A percentile compares a stretch with the other conserved stretches of the same genome.
These are phyloP conservation scores for Nitzschia palea DNA, from an alignment of 108 stramenopile species.

Conservation along the genomic window DNA sequence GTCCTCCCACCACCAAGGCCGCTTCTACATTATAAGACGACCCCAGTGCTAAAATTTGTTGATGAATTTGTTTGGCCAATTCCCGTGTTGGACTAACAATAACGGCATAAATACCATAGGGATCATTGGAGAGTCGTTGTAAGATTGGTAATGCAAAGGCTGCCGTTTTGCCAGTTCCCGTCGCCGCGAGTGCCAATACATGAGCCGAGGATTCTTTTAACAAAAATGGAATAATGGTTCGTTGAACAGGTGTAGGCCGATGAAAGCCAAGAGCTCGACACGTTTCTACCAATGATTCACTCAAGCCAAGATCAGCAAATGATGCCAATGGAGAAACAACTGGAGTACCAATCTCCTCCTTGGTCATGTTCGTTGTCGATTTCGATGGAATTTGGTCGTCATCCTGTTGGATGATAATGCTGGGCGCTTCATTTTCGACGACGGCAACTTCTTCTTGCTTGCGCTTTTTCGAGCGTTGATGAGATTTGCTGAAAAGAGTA, in stretches of 20 bases:
- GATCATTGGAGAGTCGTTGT: conserved; percentile 79
- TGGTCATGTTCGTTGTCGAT: background rate
- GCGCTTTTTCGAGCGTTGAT: conserved; percentile 9
- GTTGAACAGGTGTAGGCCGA: conserved; percentile 73
- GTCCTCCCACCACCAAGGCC: conserved; percentile 89
- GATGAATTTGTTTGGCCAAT: conserved; percentile 95
- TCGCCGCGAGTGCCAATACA: conserved; percentile 71
- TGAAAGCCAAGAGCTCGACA: conserved; percentile 68
- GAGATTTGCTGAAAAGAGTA: conserved; percentile 20
- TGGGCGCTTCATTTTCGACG: background rate
- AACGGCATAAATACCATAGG: conserved; percentile 92
- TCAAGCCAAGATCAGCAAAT: conserved; percentile 68
- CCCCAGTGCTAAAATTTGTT: conserved; percentile 92
- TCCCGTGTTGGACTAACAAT: conserved; percentile 95
- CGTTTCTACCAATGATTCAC: conserved; percentile 63
- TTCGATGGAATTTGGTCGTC: background rate
- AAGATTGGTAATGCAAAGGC: conserved; percentile 92
- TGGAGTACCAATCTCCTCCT: background rate
- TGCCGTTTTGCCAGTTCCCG: conserved; percentile 91
- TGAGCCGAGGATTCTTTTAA: conserved; percentile 49
- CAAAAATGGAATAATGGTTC: conserved; percentile 67
- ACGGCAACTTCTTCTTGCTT: background rate
- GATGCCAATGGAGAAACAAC: conserved; percentile 41
- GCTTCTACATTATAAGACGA: conserved; percentile 73
- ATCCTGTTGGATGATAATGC: no score